These are phyloP conservation scores for Crucibulum laeve DNA, from an alignment of 768 basidiomycete species.

Conservation along the genomic window DNA sequence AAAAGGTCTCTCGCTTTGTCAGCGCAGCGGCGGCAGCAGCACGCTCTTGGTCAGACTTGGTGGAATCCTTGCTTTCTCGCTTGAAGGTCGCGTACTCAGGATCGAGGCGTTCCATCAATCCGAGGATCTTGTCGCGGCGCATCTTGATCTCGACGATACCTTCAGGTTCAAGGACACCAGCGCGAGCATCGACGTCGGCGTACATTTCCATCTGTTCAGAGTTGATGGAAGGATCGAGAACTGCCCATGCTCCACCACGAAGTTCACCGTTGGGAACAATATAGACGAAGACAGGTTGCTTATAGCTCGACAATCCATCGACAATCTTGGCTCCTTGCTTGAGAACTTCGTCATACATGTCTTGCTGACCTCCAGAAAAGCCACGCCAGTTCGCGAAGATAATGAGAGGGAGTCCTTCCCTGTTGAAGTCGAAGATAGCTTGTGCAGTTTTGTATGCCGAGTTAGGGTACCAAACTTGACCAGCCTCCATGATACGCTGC, in stretches of 20 bases:
- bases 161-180: conserved; percentile 95
- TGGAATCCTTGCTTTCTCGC: conserved; percentile 69
- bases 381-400: conserved; percentile 99
- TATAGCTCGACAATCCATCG: conserved; percentile 95
- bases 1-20: conserved; percentile 68
- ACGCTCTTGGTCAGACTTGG: conserved; percentile 72
- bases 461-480: conserved; percentile 99
- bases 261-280: conserved; percentile 98
- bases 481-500: conserved; percentile 98
- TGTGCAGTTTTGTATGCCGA: conserved; percentile 99
- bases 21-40: conserved; percentile 65
- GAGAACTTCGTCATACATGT: conserved; percentile 97
- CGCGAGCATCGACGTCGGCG: conserved; percentile 92
- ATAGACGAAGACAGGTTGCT: conserved; percentile 97
- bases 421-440: conserved; percentile 97
- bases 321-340: conserved; percentile 99
- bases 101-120: conserved; percentile 93
- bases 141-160: conserved; percentile 98
- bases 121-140: conserved; percentile 88
- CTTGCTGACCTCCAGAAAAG: conserved; percentile 99
- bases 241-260: conserved; percentile 99
- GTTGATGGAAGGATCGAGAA: conserved; percentile 97
- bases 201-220: conserved; percentile 99
- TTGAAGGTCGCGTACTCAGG: conserved; percentile 77
- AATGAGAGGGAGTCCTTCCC: conserved; percentile 93